Percentiles rank a stretch among this genome's conserved stretches.
Evolutionary conservation across 2,329 filamentous ascomycete genomes (phyloP).

Genomic region (Paracorniculantispora psalliotae): DNA sequence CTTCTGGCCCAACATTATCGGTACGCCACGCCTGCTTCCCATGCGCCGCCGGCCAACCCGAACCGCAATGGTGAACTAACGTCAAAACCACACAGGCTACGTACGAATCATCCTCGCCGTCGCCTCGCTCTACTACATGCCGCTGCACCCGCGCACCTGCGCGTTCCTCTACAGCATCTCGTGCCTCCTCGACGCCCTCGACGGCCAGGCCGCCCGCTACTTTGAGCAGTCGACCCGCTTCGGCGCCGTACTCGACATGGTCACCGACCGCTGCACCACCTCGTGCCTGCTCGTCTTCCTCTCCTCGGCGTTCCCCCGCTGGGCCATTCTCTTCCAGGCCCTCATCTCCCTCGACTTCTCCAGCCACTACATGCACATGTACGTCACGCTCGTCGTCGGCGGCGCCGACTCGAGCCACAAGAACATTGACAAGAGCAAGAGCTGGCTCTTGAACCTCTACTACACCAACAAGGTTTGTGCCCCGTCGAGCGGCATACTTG

Average conservation of each 20-base stretch:
- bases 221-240: conserved; percentile 92
- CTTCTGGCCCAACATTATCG: conserved; percentile 78
- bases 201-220: conserved; percentile 77
- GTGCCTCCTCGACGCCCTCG: conserved; percentile 89
- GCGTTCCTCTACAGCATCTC: conserved; percentile 88
- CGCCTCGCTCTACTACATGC: conserved; percentile 98
- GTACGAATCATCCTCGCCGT: conserved; percentile 74
- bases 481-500: no score
- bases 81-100: conserved; percentile 48
- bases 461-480: conserved; percentile 89
- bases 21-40: conserved; percentile 39
- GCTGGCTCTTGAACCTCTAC: conserved; percentile 88
- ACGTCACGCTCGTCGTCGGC: conserved; percentile 84
- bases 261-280: conserved; percentile 96
- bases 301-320: conserved; percentile 88
- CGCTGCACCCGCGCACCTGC: conserved; percentile 93
- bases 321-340: conserved; percentile 89
- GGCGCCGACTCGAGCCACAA: conserved; percentile 82
- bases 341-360: conserved; percentile 89
- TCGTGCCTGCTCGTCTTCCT: conserved; percentile 92
- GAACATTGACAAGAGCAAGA: conserved; percentile 82
- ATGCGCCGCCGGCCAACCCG: neutral
- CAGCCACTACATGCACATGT: conserved; percentile 99
- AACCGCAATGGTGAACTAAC: neutral
- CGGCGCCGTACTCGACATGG: conserved; percentile 96